Percentiles rank a stretch among this genome's conserved stretches.
phyloP scores from a whole-genome alignment of 257 asterid genomes.

The Plantago major region DNA sequence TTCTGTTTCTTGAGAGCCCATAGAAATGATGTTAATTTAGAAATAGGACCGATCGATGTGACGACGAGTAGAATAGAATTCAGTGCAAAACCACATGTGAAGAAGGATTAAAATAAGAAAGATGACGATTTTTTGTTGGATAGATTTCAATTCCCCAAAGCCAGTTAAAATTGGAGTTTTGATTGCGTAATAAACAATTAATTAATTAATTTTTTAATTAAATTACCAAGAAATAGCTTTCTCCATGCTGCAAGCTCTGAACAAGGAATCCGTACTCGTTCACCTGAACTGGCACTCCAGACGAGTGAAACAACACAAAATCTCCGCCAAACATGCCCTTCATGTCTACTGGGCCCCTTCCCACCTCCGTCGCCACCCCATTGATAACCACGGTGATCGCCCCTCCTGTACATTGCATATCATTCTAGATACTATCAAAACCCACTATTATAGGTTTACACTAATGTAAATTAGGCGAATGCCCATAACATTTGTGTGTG shows the following conservation, averaged over 20 bases:
- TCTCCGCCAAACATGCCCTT: constrained; percentile 51
- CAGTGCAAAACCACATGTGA: constrained; percentile 27
- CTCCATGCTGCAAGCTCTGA: constrained; percentile 64
- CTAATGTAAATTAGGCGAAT: background rate
- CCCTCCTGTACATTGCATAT: constrained; percentile 18
- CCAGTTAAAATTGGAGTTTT: background rate
- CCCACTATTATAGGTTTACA: background rate
- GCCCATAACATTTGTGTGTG: no score
- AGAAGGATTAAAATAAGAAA: constrained; percentile 6
- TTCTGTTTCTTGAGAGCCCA: no score
- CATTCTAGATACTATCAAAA: background rate
- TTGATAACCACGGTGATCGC: constrained; percentile 62
- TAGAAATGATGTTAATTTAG: no score
- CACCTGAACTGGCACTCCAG: constrained; percentile 51
- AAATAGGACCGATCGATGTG: background rate
- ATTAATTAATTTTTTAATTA: no score
- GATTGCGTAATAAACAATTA: background rate
- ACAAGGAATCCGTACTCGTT: constrained; percentile 51
- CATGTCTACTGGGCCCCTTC: constrained; percentile 47
- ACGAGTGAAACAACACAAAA: constrained; percentile 44
- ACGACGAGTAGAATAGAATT: constrained; percentile 27
- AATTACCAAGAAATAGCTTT: constrained; percentile 75
- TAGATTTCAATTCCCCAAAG: constrained; percentile 23
- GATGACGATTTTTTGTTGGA: constrained; percentile 20
- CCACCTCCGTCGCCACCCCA: constrained; percentile 62